phyloP scores from a whole-genome alignment of 202 grass and related monocot genomes.

The Cymbopogon flexuosus region DNA sequence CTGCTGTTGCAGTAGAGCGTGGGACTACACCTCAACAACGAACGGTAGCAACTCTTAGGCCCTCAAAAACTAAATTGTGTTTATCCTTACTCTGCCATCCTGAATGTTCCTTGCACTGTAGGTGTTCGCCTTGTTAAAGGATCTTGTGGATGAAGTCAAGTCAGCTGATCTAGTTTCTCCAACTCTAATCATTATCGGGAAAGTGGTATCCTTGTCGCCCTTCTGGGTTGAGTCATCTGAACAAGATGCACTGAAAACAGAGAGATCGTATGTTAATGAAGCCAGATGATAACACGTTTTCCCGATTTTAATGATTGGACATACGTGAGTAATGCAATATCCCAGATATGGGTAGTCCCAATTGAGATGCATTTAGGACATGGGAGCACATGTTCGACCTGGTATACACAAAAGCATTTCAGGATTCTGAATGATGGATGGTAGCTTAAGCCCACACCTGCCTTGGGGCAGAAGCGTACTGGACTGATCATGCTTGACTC shows the following conservation, averaged over 20 bases:
- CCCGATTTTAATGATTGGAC: background rate
- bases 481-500: background rate
- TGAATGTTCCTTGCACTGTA: slow-evolving; percentile 35
- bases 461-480: background rate
- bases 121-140: slow-evolving; percentile 64
- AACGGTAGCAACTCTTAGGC: slow-evolving; percentile 40
- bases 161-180: slow-evolving; percentile 55
- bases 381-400: background rate
- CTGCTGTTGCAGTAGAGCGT: slow-evolving; percentile 80
- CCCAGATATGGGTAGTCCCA: background rate
- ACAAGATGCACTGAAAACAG: slow-evolving; percentile 27
- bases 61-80: background rate
- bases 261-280: slow-evolving; percentile 31
- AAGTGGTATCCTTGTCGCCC: slow-evolving; percentile 77
- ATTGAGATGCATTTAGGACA: background rate
- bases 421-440: background rate
- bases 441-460: background rate
- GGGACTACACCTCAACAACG: slow-evolving; percentile 85
- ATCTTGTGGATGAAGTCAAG: slow-evolving; percentile 71
- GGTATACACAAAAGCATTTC: background rate
- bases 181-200: slow-evolving; percentile 81
- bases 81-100: background rate
- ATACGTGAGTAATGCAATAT: background rate
- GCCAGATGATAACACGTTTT: slow-evolving; percentile 32
- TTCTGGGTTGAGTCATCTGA: slow-evolving; percentile 53